Base-by-base conservation (phyloP, 306 rosid genomes). In the Cyamopsis tetragonoloba region DNA sequence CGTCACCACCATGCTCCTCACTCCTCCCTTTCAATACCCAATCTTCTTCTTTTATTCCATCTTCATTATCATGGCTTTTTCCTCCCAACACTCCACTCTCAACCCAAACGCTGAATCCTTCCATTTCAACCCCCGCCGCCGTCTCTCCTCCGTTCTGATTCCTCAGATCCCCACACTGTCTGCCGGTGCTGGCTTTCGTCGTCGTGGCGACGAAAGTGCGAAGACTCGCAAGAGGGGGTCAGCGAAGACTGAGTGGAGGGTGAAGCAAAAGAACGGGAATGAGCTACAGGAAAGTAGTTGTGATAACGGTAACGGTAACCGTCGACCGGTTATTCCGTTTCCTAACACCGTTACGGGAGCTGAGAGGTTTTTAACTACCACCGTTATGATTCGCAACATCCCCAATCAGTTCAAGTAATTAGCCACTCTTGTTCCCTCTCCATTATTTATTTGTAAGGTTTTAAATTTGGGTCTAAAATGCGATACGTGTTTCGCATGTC, bases 351-450 rank as follows among this genome's bases (percentile, higher is more conserved):
- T 57, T 3, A 35, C 46, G 10, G 69, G 67, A 75, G 54, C 68
- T 0, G 5, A 56, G 3, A 12, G 12, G 28, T 24, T 43, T 2
- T 2, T 0, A 2, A 37, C 8, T 0, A 75, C 79, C 26, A 75
- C 79, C 0, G 30, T 75, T n/a, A 75, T 75, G 79, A 67, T 75
- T 10, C 69, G 79, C 0, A 67, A 66, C n/a, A 3, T 75, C 4
- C 79, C 79, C 1, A 75, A 75, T 24, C 74, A 75, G 11, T 20
- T 24, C 3, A 67, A 18, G 79, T 55, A 54, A 55, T n/a, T n/a
- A n/a, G n/a, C 6, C 4, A 0, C 54, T 3, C 37, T 38, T 35
- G 24, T 26, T 10, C 2, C 0, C 58, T 62, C 5, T 17, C 8
- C 13, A 20, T 58, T 5, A 3, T n/a, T n/a, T n/a, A n/a, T n/a